A percentile compares a stretch with the other conserved stretches of the same genome.
Conservation (phyloP, 345 rosid genomes). For the Brassica juncea region DNA sequence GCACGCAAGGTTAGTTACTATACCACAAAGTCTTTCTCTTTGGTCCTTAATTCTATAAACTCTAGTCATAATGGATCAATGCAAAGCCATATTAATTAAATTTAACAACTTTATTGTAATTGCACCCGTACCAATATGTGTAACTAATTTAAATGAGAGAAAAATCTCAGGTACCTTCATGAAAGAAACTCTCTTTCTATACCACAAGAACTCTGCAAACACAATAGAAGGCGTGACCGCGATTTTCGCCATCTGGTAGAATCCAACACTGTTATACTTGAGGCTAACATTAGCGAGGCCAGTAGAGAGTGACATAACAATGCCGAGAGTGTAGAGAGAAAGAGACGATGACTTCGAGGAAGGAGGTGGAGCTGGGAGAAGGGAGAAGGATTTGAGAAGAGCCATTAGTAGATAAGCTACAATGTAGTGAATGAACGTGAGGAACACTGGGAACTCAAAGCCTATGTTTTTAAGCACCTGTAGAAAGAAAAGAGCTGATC, state of each 20-base stretch:
- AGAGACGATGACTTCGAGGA: constrained; percentile 63
- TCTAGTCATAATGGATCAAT: background rate
- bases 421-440: constrained; percentile 81
- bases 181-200: constrained; percentile 65
- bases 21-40: background rate
- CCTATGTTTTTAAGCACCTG: constrained; percentile 90
- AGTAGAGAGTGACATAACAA: constrained; percentile 91
- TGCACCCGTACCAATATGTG: background rate
- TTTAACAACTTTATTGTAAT: background rate
- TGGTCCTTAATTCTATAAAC: background rate
- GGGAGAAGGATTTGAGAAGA: constrained; percentile 61
- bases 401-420: constrained; percentile 86
- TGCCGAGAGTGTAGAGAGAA: constrained; percentile 68
- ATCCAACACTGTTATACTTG: constrained; percentile 95
- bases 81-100: background rate
- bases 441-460: constrained; percentile 84
- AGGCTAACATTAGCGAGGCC: constrained; percentile 98
- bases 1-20: constrained; percentile 3
- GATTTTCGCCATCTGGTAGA: constrained; percentile 97
- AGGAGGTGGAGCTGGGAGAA: constrained; percentile 69
- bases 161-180: constrained; percentile 53
- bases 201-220: constrained; percentile 83
- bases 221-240: constrained; percentile 95
- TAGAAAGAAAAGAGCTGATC: background rate
- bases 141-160: background rate